Evolutionary conservation across 2,329 filamentous ascomycete genomes (phyloP), one percentile per base, ranked within the genome.

Genomic region (Mycocentrospora acerina): DNA sequence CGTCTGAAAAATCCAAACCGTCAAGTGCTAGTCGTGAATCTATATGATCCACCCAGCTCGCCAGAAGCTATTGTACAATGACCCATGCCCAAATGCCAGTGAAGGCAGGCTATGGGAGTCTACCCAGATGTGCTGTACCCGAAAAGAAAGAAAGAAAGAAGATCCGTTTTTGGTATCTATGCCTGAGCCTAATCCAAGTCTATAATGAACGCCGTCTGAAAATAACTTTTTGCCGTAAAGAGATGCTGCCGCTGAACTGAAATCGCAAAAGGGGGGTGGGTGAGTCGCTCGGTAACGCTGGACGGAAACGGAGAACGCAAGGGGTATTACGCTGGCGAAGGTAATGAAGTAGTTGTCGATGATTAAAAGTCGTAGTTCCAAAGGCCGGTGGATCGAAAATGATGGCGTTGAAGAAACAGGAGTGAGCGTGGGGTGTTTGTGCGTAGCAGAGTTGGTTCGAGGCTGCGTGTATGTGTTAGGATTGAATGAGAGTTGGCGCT

Each of bases 161-260:
- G 54, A 28, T 46, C 62, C 59, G 51, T 57, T 62, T 67, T 66
- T 67, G 62, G 56, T 68, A 67, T 68, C 62, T 58, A 57, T 66
- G 64, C 64, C 64, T 64, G 63, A 55, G 64, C 64, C 60, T 38
- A 50, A 54, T 61, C 62, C 53, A n/a, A 53, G 51, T 68, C 64
- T 68, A 68, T 58, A 52, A 55, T 44, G 30, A 68, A 68, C 64
- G 64, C 64, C 64, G 55, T 33, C 42, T 22, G 40, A 53, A 53
- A 59, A 46, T 40, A 52, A 55, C 57, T 59, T 64, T 61, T 60
- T 55, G 48, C 53, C 51, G 53, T 52, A 64, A 66, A 50, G 55
- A 60, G 53, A 63, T 54, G 53, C 44, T 48, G 55, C 64, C 61
- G 61, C 63, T 65, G 54, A 53, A 53, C 48, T 51, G 50, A 44